A percentile compares a stretch with the other conserved stretches of the same genome.
Conservation (phyloP, 1,284 basidiomycete species). For the Microbotryum violaceum region DNA sequence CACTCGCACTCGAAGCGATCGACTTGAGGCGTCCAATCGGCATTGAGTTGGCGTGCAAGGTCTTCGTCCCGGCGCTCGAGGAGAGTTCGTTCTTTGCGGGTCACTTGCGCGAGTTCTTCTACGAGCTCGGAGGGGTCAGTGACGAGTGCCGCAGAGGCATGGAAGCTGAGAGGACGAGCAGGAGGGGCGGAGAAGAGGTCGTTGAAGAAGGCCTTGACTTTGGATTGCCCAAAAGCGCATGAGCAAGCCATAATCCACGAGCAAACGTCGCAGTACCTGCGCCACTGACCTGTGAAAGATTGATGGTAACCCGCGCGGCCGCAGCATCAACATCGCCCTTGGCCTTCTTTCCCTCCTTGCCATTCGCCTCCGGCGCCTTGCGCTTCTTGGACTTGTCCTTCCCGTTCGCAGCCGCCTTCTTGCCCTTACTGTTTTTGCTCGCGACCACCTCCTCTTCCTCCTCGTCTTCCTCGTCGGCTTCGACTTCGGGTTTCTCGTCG, state of each 20-base stretch:
- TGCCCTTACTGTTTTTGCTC: slow-evolving; percentile 28
- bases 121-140: neutral
- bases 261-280: neutral
- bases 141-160: neutral
- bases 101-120: neutral
- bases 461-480: slow-evolving; percentile 35
- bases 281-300: slow-evolving; percentile 54
- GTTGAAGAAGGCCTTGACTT: neutral
- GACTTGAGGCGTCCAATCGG: neutral
- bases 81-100: neutral
- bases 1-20: slow-evolving; percentile 6
- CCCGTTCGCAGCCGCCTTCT: slow-evolving; percentile 23
- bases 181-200: slow-evolving; percentile 1
- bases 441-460: slow-evolving; percentile 20
- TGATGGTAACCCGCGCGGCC: slow-evolving; percentile 55
- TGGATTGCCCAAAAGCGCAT: neutral
- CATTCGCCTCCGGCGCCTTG: slow-evolving; percentile 10
- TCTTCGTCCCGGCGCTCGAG: neutral
- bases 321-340: slow-evolving; percentile 52
- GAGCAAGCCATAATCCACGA: neutral
- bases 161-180: neutral
- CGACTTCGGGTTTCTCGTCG: slow-evolving; percentile 32
- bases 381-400: slow-evolving; percentile 16
- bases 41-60: neutral
- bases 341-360: slow-evolving; percentile 44